A percentile compares a stretch with the other conserved stretches of the same genome.
These are phyloP conservation scores for Aulographum hederae DNA, from an alignment of 2,329 filamentous ascomycete genomes.

Conservation along the genomic window DNA sequence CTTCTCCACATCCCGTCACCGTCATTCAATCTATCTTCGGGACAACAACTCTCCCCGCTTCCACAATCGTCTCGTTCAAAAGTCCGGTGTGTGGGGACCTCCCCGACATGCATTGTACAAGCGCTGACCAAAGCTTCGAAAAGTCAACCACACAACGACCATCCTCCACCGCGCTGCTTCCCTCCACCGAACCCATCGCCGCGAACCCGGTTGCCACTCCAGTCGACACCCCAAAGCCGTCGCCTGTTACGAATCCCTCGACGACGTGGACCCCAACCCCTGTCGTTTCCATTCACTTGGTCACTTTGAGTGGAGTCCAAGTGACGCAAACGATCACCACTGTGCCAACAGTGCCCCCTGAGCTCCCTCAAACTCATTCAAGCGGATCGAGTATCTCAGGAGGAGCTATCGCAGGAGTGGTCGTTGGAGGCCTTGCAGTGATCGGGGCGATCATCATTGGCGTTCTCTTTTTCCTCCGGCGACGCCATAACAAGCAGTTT, in stretches of 20 bases:
- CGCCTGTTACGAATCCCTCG: conserved; percentile 6
- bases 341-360: conserved; percentile 10
- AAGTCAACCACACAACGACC: neutral
- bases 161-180: neutral
- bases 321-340: conserved; percentile 26
- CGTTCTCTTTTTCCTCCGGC: conserved; percentile 14
- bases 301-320: conserved; percentile 24
- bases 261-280: conserved; percentile 11
- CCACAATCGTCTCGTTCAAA: neutral
- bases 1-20: too few species aligned
- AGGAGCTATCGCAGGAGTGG: conserved; percentile 27
- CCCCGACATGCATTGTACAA: neutral
- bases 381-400: conserved; percentile 13
- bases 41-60: too few species aligned
- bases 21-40: too few species aligned
- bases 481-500: conserved; percentile 9
- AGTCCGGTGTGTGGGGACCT: neutral
- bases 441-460: conserved; percentile 16
- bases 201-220: too few species aligned
- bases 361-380: conserved; percentile 6
- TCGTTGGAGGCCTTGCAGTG: conserved; percentile 22
- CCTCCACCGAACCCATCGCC: neutral
- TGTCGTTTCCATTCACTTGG: conserved; percentile 17
- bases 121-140: too few species aligned
- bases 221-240: conserved; percentile 8